Evolutionary conservation across 768 basidiomycete genomes (phyloP).

Genomic region (Phlebiopsis flavidoalba): DNA sequence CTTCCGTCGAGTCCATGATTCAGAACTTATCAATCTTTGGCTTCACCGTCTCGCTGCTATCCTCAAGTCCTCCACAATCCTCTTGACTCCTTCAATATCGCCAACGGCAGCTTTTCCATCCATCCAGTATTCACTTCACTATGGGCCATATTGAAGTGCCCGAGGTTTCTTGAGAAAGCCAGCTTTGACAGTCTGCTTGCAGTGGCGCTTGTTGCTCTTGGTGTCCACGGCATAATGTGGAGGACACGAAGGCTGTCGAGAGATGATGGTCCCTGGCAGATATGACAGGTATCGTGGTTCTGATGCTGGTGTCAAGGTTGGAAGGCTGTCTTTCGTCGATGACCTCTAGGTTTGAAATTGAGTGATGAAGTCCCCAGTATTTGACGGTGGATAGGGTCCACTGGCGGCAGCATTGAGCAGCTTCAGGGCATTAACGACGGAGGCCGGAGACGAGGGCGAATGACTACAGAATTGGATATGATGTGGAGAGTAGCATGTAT

Average conservation of each 20-base stretch:
- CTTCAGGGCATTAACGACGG: conserved; percentile 55
- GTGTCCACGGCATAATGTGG: conserved; percentile 48
- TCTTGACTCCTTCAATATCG: conserved; percentile 62
- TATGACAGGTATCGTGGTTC: conserved; percentile 64
- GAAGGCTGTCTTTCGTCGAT: conserved; percentile 57
- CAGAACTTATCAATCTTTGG: conserved; percentile 6
- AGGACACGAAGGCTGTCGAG: conserved; percentile 48
- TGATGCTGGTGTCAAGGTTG: conserved; percentile 66
- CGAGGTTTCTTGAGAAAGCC: conserved; percentile 49
- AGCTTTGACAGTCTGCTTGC: conserved; percentile 45
- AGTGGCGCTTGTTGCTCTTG: conserved; percentile 35
- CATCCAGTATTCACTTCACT: conserved; percentile 75
- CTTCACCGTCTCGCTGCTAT: conserved; percentile 65
- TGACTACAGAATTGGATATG: conserved; percentile 41
- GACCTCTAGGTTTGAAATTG: conserved; percentile 66
- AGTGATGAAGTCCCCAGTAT: conserved; percentile 45
- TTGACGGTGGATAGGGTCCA: conserved; percentile 53
- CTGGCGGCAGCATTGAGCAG: conserved; percentile 57
- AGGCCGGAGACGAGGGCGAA: conserved; percentile 50
- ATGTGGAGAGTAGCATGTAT: background rate
- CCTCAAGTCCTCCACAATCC: conserved; percentile 59
- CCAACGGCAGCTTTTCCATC: conserved; percentile 62
- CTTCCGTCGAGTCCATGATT: background rate
- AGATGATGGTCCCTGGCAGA: conserved; percentile 27
- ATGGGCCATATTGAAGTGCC: conserved; percentile 74